These are phyloP conservation scores for Wickerhamomyces sp. DNA, from an alignment of 1,139 yeast genomes.

Conservation along the genomic window DNA sequence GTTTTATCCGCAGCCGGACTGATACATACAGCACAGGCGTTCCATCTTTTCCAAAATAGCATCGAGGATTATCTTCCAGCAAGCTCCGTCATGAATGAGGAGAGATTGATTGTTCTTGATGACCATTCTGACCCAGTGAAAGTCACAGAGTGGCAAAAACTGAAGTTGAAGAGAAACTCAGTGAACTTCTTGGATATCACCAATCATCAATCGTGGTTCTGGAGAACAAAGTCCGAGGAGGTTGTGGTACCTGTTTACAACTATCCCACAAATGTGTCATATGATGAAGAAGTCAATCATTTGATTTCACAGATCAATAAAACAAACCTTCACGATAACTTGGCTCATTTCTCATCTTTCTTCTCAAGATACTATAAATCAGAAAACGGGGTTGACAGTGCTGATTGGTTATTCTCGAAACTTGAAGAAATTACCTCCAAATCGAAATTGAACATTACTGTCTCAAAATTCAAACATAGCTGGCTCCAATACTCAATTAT, in stretches of 20 bases:
- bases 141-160: constrained; percentile 54
- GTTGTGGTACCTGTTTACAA: constrained; percentile 38
- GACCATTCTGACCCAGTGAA: constrained; percentile 25
- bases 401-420: constrained; percentile 61
- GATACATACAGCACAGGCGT: not conserved
- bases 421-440: constrained; percentile 36
- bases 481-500: constrained; percentile 60
- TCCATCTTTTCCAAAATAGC: not conserved
- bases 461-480: constrained; percentile 40
- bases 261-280: constrained; percentile 49
- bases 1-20: not conserved
- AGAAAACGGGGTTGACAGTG: constrained; percentile 62
- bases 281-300: constrained; percentile 35
- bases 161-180: constrained; percentile 47
- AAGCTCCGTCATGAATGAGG: not conserved
- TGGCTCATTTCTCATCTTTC: constrained; percentile 65
- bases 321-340: constrained; percentile 44
- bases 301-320: constrained; percentile 36
- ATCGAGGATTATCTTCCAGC: not conserved
- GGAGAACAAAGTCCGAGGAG: constrained; percentile 31
- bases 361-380: constrained; percentile 80
- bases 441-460: constrained; percentile 30
- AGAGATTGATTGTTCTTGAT: constrained; percentile 14
- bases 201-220: constrained; percentile 32
- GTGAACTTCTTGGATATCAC: constrained; percentile 71